phyloP scores from a whole-genome alignment of 2,329 filamentous ascomycete genomes.

The Pseudocercospora pini-densiflorae region DNA sequence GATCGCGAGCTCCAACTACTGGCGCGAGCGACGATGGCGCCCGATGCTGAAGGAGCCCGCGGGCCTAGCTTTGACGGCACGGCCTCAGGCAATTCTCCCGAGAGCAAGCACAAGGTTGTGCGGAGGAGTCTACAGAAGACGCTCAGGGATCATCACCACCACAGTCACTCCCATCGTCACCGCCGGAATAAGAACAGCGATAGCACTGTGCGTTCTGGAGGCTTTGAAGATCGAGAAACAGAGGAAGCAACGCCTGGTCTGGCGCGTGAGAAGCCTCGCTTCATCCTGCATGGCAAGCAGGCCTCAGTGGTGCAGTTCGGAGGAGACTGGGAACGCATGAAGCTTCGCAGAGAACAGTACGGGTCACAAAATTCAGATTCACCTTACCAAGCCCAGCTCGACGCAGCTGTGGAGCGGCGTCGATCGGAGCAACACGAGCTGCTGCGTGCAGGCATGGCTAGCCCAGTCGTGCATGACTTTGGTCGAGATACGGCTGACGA shows the following conservation, averaged over 20 bases:
- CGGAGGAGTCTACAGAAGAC: conserved; percentile 89
- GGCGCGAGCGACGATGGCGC: conserved; percentile 27
- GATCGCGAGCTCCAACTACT: conserved; percentile 33
- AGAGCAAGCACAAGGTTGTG: conserved; percentile 58
- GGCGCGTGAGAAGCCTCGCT: conserved; percentile 79
- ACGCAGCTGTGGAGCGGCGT: conserved; percentile 21
- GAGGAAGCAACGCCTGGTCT: conserved; percentile 66
- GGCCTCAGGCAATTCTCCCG: conserved; percentile 27
- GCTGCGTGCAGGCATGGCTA: conserved; percentile 22
- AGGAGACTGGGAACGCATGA: conserved; percentile 67
- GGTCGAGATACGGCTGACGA: conserved; percentile 19
- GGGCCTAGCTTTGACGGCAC: conserved; percentile 29
- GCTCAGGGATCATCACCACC: conserved; percentile 65
- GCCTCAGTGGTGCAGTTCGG: conserved; percentile 97
- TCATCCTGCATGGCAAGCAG: conserved; percentile 97
- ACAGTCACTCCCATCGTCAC: conserved; percentile 64
- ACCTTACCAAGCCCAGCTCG: conserved; percentile 8
- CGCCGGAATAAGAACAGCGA: conserved; percentile 76
- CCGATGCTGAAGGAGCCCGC: conserved; percentile 8
- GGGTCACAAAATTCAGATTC: conserved; percentile 19
- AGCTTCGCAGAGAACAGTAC: conserved; percentile 38
- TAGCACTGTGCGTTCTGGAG: conserved; percentile 55
- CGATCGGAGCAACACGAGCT: conserved; percentile 25
- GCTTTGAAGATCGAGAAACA: conserved; percentile 16
- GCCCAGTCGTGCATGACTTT: conserved; percentile 23